These are phyloP conservation scores for Phytophthora hibernalis DNA, from an alignment of 352 stramenopile species.

Conservation along the genomic window DNA sequence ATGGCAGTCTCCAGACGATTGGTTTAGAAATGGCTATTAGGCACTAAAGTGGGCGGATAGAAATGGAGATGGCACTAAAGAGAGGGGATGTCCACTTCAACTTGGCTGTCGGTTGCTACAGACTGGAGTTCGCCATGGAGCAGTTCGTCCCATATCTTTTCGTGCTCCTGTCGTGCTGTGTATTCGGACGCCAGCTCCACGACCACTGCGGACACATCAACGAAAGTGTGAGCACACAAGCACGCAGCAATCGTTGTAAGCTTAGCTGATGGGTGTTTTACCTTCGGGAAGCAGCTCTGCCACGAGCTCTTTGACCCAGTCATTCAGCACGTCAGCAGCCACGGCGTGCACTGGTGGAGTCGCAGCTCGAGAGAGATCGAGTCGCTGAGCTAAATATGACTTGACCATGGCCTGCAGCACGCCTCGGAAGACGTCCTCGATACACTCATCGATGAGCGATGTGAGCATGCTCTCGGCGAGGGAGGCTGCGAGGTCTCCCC, in stretches of 20 bases:
- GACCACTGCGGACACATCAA: slow-evolving; percentile 28
- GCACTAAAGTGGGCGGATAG: neutral
- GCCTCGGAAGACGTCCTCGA: slow-evolving; percentile 42
- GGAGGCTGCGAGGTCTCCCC: slow-evolving; percentile 25
- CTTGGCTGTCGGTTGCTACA: slow-evolving; percentile 10
- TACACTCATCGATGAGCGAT: slow-evolving; percentile 33
- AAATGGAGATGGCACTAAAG: neutral
- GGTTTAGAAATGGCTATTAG: neutral
- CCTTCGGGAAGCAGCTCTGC: slow-evolving; percentile 48
- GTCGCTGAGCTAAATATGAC: slow-evolving; percentile 40
- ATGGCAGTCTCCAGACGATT: neutral
- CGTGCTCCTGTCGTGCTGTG: slow-evolving; percentile 7
- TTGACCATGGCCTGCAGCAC: slow-evolving; percentile 45
- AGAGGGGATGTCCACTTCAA: neutral
- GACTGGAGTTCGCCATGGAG: slow-evolving; percentile 18
- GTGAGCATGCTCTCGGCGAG: slow-evolving; percentile 21
- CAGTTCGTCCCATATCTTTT: slow-evolving; percentile 13
- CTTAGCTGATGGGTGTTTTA: slow-evolving; percentile 1
- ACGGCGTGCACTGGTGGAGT: slow-evolving; percentile 25
- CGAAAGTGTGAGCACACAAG: neutral
- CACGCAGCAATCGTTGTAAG: neutral
- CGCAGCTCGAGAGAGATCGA: slow-evolving; percentile 45
- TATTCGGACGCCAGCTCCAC: slow-evolving; percentile 38
- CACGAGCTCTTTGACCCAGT: slow-evolving; percentile 45
- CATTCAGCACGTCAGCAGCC: slow-evolving; percentile 43